These are phyloP conservation scores for Tilletiopsis washingtonensis DNA, from an alignment of 1,284 basidiomycete genomes.

Conservation along the genomic window DNA sequence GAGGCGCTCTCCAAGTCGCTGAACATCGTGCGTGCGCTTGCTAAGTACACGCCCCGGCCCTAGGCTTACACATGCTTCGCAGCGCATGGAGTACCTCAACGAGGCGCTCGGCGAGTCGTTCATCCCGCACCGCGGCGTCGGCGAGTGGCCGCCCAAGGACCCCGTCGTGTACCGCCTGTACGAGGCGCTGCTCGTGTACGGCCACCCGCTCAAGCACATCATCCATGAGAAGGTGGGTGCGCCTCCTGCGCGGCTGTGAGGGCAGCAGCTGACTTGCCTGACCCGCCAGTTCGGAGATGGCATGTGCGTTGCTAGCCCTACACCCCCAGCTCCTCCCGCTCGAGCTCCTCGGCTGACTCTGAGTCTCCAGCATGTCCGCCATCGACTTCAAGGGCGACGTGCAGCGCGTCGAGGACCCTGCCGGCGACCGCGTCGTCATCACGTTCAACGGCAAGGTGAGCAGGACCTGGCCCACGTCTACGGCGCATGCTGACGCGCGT, in stretches of 20 bases:
- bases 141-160: slow-evolving; percentile 29
- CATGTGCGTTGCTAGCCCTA: background rate
- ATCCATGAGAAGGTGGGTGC: slow-evolving; percentile 41
- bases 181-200: slow-evolving; percentile 36
- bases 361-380: slow-evolving; percentile 39
- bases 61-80: too few relatives aligned
- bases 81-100: slow-evolving; percentile 10
- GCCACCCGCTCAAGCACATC: slow-evolving; percentile 32
- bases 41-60: too few relatives aligned
- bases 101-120: slow-evolving; percentile 26
- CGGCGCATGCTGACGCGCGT: too few relatives aligned
- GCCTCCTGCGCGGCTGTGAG: background rate
- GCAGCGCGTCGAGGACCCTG: slow-evolving; percentile 27
- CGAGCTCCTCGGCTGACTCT: background rate
- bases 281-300: slow-evolving; percentile 21
- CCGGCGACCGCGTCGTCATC: slow-evolving; percentile 39
- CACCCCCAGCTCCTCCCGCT: background rate
- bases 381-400: slow-evolving; percentile 41
- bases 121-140: slow-evolving; percentile 31
- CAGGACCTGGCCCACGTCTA: too few relatives aligned
- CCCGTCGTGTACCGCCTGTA: slow-evolving; percentile 19
- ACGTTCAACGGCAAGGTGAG: slow-evolving; percentile 34
- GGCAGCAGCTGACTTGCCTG: background rate
- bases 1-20: slow-evolving; percentile 19
- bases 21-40: slow-evolving; percentile 12